A percentile compares a stretch with the other conserved stretches of the same genome.
These are phyloP conservation scores for Elsinoe arachidis DNA, from an alignment of 2,329 filamentous ascomycete species.

Conservation along the genomic window DNA sequence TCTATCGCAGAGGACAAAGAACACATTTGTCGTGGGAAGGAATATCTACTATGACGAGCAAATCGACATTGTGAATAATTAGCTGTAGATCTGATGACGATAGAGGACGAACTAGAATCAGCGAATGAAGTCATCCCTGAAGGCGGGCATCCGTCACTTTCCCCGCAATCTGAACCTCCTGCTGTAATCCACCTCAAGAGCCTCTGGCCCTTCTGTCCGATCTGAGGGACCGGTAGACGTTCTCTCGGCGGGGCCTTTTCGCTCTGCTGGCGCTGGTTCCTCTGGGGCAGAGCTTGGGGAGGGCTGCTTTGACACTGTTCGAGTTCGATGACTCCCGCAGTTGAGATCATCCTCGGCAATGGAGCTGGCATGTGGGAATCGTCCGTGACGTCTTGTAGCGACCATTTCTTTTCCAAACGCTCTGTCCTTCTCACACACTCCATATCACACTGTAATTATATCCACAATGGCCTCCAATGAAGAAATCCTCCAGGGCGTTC, in stretches of 20 bases:
- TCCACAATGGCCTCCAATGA: constrained; percentile 37
- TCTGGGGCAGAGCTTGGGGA: not conserved
- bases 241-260: constrained; percentile 4
- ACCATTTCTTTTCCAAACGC: constrained; percentile 3
- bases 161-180: constrained; percentile 5
- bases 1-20: not conserved
- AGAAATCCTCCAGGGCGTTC: constrained; percentile 75
- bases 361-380: constrained; percentile 7
- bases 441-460: not conserved
- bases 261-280: not conserved
- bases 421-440: not conserved
- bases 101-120: not conserved
- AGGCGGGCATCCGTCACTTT: not conserved
- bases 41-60: not conserved
- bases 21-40: not conserved
- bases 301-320: not conserved
- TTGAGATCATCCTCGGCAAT: constrained; percentile 12
- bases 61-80: not conserved
- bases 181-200: not conserved
- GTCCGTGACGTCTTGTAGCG: constrained; percentile 5
- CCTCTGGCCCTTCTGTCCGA: constrained; percentile 9
- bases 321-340: constrained; percentile 4
- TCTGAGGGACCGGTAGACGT: constrained; percentile 8
- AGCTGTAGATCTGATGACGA: constrained; percentile 11
- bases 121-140: constrained; percentile 6